Percentiles rank a stretch among this genome's conserved stretches.
phyloP scores from a whole-genome alignment of 2,329 filamentous ascomycete species.

The Pseudocercospora eumusae region DNA sequence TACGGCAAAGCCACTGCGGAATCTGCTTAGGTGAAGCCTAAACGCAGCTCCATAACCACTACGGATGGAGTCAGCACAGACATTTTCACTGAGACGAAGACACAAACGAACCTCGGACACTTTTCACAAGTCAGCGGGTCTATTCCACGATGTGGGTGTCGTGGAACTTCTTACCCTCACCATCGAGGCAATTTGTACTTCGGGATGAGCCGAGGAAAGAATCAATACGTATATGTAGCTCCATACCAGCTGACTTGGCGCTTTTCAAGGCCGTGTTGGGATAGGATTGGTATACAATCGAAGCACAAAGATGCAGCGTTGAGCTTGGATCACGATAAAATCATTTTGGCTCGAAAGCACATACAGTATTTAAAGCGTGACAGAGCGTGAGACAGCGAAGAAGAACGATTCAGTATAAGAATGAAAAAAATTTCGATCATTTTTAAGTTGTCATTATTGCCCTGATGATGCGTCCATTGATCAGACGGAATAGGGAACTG shows the following conservation, averaged over 20 bases:
- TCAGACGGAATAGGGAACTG: background rate
- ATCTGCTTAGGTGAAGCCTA: constrained; percentile 32
- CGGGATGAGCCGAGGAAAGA: background rate
- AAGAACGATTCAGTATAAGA: background rate
- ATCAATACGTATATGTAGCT: background rate
- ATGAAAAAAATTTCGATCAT: background rate
- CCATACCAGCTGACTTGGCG: background rate
- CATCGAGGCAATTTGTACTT: background rate
- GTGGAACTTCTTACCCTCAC: background rate
- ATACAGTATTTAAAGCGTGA: background rate
- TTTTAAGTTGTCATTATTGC: background rate
- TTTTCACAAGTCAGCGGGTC: background rate
- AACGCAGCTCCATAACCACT: constrained; percentile 37
- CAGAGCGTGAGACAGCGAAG: background rate
- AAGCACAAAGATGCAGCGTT: background rate
- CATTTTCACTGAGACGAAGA: too few species aligned
- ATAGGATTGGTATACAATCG: background rate
- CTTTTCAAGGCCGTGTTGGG: background rate
- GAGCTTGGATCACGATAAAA: too few species aligned
- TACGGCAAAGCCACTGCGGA: constrained; percentile 35
- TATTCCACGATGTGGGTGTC: background rate
- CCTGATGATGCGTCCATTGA: background rate
- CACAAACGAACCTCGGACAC: background rate
- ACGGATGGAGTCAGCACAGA: background rate
- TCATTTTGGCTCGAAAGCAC: too few species aligned